Evolutionary conservation across 1,284 basidiomycete genomes (phyloP), one percentile per base, ranked within the genome.

Genomic region (Fomitiporia mediterranea): DNA sequence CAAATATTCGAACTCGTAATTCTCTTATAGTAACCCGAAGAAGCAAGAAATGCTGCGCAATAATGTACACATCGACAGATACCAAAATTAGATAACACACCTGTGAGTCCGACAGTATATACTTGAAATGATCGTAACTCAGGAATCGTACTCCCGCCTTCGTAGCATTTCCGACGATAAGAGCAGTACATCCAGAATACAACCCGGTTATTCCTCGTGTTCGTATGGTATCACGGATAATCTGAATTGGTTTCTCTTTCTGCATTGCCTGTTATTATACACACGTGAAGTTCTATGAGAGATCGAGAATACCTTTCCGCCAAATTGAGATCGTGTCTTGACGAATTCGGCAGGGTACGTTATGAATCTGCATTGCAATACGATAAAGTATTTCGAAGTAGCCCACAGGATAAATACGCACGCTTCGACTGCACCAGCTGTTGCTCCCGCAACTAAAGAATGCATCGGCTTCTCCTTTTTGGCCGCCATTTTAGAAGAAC

Each of bases 141-240:
- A 97, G 82, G 70, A 99, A 99, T 27, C 96, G 81, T 42, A 99
- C 94, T 5, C 93, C 94, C 2, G 95, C 95, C 74, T 98, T 97
- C 62, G 82, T 69, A 0, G 93, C 81, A 68, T 97, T 97, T 3
- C 94, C 94, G n/a, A 92, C 77, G 3, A 96, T 82, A 17, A 97
- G 78, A 0, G 94, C 94, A 17, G 80, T 81, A 64, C 90, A 93
- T 66, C 92, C 93, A 1, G 91, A 89, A 62, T 95, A 95, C 8
- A 96, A 74, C 1, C 93, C 93, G 0, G 68, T 68, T 7, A 94
- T 63, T 9, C 93, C 93, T 61, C 91, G 84, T 7, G 79, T 79
- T 62, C 78, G 74, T 13, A 95, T 52, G 0, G 92, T 95, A 23
- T 83, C 76, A 53, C 76, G 77, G 56, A 92, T 74, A 61, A 93